Evolutionary conservation across 2,329 filamentous ascomycete species (phyloP), one percentile per base, ranked within the genome.

Genomic region (Aspergillus awamori): DNA sequence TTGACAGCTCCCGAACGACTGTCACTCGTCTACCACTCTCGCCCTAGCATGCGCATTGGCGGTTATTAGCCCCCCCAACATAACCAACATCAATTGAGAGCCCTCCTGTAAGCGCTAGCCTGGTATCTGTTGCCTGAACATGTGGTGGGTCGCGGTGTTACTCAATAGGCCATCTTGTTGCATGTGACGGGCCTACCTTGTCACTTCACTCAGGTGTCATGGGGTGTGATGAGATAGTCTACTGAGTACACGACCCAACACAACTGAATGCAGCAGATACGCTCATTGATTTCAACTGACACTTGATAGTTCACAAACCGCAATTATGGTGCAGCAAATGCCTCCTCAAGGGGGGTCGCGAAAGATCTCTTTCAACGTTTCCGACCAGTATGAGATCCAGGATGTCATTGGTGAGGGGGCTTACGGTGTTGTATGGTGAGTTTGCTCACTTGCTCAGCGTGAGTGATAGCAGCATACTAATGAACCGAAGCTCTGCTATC

Each of bases 331-430:
- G 63, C 77, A 81, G 65, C 79, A 76, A 68, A 69, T 70, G 51
- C 72, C 78, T 63, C 76, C 79, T 71, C 87, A 76, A 57, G 82
- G 80, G 74, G 84, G 85, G 67, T 88, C 86, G 64, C 82, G 95
- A 77, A 99, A 98, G 86, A 99, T 99, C 78, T 98, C 93, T 59
- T 99, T 99, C 88, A 99, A 99, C 76, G 95, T 99, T 65, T 97
- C 93, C 74, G 95, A 99, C 80, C 95, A 99, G 79, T 99, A 99
- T 77, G 95, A 99, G 75, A 99, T 99, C 69, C 94, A 98, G 78
- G 95, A 99, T 88, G 95, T 99, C 53, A 96, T 99, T 63, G 95
- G 95, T 69, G 95, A 99, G 81, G 95, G 95, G 74, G 95, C 95
- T 67, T 99, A 99, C 75, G 95, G 95, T 78, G 94, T 99, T 67